Conservation (phyloP, 73 alveolate species). For the Strombidium stylifer region DNA sequence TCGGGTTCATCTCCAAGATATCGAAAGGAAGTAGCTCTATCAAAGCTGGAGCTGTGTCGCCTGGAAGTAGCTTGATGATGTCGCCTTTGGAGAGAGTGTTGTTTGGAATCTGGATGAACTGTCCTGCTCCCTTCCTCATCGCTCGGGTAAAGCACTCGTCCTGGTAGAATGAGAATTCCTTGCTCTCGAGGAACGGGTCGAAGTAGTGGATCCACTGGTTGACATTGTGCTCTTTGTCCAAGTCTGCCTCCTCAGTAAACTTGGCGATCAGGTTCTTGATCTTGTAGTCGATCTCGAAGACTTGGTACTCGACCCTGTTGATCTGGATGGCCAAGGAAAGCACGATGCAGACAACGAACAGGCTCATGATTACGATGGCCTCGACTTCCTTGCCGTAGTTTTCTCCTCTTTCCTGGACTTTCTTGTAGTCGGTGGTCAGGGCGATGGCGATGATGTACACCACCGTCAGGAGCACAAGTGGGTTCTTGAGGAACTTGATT, state of each 20-base stretch:
- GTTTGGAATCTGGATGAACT: slow-evolving; percentile 31
- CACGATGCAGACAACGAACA: slow-evolving; percentile 10
- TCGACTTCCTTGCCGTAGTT: background rate
- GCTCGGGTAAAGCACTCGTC: slow-evolving; percentile 51
- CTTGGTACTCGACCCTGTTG: slow-evolving; percentile 18
- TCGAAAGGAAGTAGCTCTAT: slow-evolving; percentile 1
- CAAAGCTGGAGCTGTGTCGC: slow-evolving; percentile 42
- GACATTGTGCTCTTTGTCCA: background rate
- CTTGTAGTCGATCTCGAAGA: slow-evolving; percentile 26
- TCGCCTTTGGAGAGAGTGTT: slow-evolving; percentile 41
- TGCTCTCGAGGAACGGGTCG: background rate
- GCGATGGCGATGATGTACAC: slow-evolving; percentile 24
- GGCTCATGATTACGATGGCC: background rate
- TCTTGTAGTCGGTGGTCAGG: background rate
- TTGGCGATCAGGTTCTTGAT: slow-evolving; percentile 18
- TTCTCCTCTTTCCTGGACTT: background rate
- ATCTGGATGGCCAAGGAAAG: slow-evolving; percentile 12
- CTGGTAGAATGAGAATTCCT: slow-evolving; percentile 40
- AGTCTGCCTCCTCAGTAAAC: background rate
- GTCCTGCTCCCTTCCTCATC: slow-evolving; percentile 6
- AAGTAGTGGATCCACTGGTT: background rate
- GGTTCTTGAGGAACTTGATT: slow-evolving; percentile 2
- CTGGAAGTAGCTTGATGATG: slow-evolving; percentile 36
- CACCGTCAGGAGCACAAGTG: slow-evolving; percentile 20
- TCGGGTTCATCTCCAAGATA: too few relatives aligned